Evolutionary conservation across 75 land plant genomes (phyloP), one percentile per base, ranked within the genome.

Genomic region (Adiantum capillusveneris): DNA sequence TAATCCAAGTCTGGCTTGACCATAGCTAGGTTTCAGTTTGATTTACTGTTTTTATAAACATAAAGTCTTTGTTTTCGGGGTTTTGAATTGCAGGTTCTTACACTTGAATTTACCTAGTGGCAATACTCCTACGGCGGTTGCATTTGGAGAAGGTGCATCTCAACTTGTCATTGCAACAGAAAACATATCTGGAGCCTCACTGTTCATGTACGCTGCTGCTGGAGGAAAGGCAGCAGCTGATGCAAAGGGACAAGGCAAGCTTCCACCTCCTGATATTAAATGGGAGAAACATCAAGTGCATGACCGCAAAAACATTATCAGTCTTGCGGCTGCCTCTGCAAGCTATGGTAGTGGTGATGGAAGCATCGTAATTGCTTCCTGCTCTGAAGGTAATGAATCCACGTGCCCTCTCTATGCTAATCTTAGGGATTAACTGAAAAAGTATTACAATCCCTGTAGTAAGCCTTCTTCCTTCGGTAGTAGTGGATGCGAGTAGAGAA

Each of bases 281-380:
- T 95, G 99, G 99, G 83, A 84, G 76, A 78, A 80, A 36, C 71
- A 78, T 44, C 78, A 90, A 69, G 82, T 78, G 19, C 99, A 95
- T 63, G 88, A 84, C 27, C 63, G 69, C 55, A 81, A 56, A 61
- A 58, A 31, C 39, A 74, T 95, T 36, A 26, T 86, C 17, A 83
- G 80, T 19, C 73, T 89, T 24, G 44, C 56, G 59, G 85, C 84
- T 37, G 44, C 86, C 49, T 48, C 66, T 61, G 91, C 96, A 31
- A 85, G 54, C 43, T 84, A 84, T 78, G 99, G 96, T 2, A 81
- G 56, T 70, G 98, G 81, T 50, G 94, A 90, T 81, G 96, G 96
- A 34, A 91, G 99, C 58, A 73, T 77, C 20, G 56, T 95, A 29
- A 18, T 95, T 56, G 81, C 75, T 45, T 89, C 99, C 31, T 95